Base-by-base conservation (phyloP, 2,329 filamentous ascomycete genomes). In the Incumbomyces lentus region DNA sequence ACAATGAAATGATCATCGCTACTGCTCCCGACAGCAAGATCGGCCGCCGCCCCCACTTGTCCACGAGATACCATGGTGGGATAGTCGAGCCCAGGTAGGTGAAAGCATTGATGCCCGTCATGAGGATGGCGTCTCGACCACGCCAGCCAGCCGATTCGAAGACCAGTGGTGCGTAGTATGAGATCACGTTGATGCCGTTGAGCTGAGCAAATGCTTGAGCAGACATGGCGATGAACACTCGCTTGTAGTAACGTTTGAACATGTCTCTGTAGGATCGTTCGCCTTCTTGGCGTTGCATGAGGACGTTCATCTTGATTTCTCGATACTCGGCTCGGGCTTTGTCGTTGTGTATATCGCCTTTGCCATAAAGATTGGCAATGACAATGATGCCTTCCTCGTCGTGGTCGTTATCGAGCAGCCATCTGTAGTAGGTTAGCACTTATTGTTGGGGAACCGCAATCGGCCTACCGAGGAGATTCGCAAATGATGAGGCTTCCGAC, bases 121-220 rank as follows among this genome's bases (percentile, higher is more conserved):
- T 96, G 51, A 96, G 75, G 53, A 96, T 85, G 4, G 92, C 92
- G 49, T 87, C 76, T 55, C 90, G 86, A 22, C 90, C 92, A 46
- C 79, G 69, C 92, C 90, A 96, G n/a, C 92, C 90, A 32, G 92
- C 92, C 49, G 89, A 89, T 67, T 95, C 89, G 59, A 98, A 96
- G 13, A 96, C 90, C 47, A 93, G 80, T 0, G 92, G 92, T 1
- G 92, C 92, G 62, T 98, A 98, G 73, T 96, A 98, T 1, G 90
- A 96, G 53, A 98, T 98, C 62, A 98, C 92, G 67, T 98, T 98
- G 71, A 98, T 98, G 55, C 92, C 92, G 69, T 96, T 96, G 45
- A 98, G 79, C 67, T 98, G 92, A 22, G 92, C 92, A 54, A 98
- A 78, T 5, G 82, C 88, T 66, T 96, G 92, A 3, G 92, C 92